These are phyloP conservation scores for Fusarium devonianum DNA, from an alignment of 2,329 filamentous ascomycete species.

Conservation along the genomic window DNA sequence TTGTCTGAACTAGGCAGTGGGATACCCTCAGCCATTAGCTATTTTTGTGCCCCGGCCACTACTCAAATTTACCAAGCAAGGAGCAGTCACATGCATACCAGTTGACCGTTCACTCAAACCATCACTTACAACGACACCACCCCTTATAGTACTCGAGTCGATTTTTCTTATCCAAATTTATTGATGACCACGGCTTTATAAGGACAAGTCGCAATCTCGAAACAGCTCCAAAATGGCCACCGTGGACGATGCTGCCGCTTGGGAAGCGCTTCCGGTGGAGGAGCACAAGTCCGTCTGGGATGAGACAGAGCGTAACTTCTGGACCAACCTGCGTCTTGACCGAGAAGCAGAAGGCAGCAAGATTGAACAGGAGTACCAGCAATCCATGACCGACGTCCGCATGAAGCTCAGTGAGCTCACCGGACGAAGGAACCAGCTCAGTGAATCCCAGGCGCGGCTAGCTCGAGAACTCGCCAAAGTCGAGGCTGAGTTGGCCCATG, in stretches of 20 bases:
- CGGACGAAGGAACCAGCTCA: constrained; percentile 40
- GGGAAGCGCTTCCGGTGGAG: constrained; percentile 43
- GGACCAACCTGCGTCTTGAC: constrained; percentile 41
- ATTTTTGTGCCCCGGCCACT: not conserved
- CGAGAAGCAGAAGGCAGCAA: constrained; percentile 35
- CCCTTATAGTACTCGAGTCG: not conserved
- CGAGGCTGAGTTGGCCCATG: constrained; percentile 50
- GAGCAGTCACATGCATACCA: constrained; percentile 14
- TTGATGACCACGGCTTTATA: not conserved
- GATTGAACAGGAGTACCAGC: constrained; percentile 39
- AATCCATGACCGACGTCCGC: constrained; percentile 38
- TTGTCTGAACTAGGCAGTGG: constrained; percentile 19
- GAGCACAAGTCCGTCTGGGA: constrained; percentile 47
- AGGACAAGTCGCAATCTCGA: not conserved
- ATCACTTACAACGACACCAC: constrained; percentile 8
- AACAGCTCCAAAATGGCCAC: constrained; percentile 31
- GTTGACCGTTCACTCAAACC: constrained; percentile 10
- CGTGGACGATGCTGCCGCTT: constrained; percentile 37
- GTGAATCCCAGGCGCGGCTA: constrained; percentile 41
- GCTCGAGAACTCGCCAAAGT: constrained; percentile 44
- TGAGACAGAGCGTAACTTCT: constrained; percentile 48
- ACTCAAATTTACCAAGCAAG: constrained; percentile 3
- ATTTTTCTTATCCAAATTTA: not conserved
- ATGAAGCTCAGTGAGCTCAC: constrained; percentile 43
- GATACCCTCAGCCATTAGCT: constrained; percentile 7